Percentiles rank a stretch among this genome's conserved stretches.
phyloP scores from a whole-genome alignment of 2,329 filamentous ascomycete genomes.

The Calycina marina region DNA sequence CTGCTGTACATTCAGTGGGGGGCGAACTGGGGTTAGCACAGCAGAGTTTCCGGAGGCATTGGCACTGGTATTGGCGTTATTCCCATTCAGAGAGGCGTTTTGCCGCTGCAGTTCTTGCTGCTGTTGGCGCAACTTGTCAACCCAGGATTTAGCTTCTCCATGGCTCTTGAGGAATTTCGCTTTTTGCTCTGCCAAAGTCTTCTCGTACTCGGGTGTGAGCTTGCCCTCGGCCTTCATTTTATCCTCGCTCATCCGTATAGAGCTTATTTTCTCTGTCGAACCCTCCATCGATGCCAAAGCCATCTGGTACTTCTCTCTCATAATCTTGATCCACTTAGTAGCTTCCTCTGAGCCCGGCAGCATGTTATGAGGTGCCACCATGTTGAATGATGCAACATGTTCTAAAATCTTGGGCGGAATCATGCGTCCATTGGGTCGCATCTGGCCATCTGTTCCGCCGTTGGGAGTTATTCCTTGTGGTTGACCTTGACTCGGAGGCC shows the following conservation, averaged over 20 bases:
- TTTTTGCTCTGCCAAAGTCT: conserved; percentile 29
- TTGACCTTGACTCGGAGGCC: conserved; percentile 3
- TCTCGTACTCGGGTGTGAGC: conserved; percentile 33
- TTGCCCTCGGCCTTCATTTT: conserved; percentile 30
- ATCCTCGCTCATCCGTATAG: conserved; percentile 29
- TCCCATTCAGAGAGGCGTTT: conserved; percentile 14
- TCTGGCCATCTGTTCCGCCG: conserved; percentile 6
- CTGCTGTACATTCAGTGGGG: conserved; percentile 19
- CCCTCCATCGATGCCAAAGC: conserved; percentile 36
- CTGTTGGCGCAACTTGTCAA: conserved; percentile 31
- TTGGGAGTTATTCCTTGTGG: neutral
- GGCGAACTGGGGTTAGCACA: conserved; percentile 13
- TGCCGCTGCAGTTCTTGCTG: conserved; percentile 17
- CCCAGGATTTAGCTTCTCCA: conserved; percentile 32
- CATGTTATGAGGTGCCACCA: conserved; percentile 27
- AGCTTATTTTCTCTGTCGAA: conserved; percentile 26
- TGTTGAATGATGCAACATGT: conserved; percentile 32
- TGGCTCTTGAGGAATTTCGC: conserved; percentile 31
- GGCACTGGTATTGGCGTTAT: conserved; percentile 14
- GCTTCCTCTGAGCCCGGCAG: conserved; percentile 28
- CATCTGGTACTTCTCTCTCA: conserved; percentile 32
- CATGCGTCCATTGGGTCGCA: conserved; percentile 5
- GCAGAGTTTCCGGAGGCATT: conserved; percentile 6
- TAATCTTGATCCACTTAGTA: conserved; percentile 32
- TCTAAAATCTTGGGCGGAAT: conserved; percentile 24